phyloP scores from a whole-genome alignment of 768 basidiomycete species.

The Roridomyces roridus region DNA sequence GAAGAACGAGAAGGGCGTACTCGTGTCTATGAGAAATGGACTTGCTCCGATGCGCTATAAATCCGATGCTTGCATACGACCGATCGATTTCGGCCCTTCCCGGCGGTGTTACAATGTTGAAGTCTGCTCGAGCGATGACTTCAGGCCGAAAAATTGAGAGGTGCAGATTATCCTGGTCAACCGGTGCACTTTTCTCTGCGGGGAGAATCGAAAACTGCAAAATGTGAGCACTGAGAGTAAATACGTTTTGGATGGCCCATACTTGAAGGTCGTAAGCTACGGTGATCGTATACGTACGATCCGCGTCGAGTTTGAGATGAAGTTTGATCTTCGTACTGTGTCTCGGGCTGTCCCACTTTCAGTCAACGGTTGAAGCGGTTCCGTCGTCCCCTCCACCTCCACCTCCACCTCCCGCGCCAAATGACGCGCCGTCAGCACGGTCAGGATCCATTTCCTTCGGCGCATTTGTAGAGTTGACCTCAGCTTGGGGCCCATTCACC shows the following conservation, averaged over 20 bases:
- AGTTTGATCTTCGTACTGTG: neutral
- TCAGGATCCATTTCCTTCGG: no score
- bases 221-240: neutral
- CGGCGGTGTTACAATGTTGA: slow-evolving; percentile 2
- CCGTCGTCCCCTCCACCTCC: no score
- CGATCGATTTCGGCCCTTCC: slow-evolving; percentile 5
- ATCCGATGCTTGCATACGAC: slow-evolving; percentile 6
- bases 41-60: slow-evolving; percentile 4
- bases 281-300: neutral
- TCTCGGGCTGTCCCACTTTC: slow-evolving; percentile 1
- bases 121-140: slow-evolving; percentile 1
- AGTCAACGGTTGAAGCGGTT: neutral
- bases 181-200: neutral
- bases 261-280: slow-evolving; percentile 5
- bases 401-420: no score
- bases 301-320: neutral
- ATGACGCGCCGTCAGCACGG: no score
- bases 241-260: neutral
- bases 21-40: slow-evolving; percentile 1
- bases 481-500: no score
- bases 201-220: neutral
- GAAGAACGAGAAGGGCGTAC: neutral
- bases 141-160: neutral
- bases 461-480: no score
- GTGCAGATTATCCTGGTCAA: neutral